phyloP scores from a whole-genome alignment of 164 flowering plant species.

The Berberis vulgaris region DNA sequence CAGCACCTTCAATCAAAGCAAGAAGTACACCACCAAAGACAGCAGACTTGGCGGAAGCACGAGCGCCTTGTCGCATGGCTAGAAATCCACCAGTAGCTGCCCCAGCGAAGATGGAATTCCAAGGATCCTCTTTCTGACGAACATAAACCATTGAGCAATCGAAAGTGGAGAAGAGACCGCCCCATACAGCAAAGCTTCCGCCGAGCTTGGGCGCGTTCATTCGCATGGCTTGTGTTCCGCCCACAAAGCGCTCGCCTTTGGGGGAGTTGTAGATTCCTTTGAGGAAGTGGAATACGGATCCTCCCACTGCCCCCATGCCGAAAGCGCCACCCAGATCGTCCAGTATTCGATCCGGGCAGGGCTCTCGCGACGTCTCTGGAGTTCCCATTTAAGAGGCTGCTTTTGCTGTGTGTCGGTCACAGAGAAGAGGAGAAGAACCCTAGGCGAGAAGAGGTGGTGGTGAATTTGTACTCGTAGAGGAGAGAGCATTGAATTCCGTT shows the following conservation, averaged over 20 bases:
- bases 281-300: constrained; percentile 74
- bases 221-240: constrained; percentile 64
- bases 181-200: constrained; percentile 92
- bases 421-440: no score
- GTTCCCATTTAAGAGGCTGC: no score
- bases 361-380: constrained; percentile 71
- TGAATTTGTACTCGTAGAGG: no score
- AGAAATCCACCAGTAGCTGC: constrained; percentile 92
- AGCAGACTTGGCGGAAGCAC: constrained; percentile 55
- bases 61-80: constrained; percentile 62
- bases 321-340: constrained; percentile 88
- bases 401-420: no score
- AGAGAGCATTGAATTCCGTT: no score
- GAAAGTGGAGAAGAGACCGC: constrained; percentile 73
- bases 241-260: constrained; percentile 42
- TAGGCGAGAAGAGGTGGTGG: no score
- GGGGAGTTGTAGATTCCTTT: constrained; percentile 70
- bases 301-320: constrained; percentile 84
- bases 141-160: constrained; percentile 77
- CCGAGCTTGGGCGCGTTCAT: constrained; percentile 84
- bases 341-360: constrained; percentile 86
- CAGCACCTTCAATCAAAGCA: constrained; percentile 78
- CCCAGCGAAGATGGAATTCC: constrained; percentile 85
- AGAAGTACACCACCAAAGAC: constrained; percentile 59
- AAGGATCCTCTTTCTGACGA: constrained; percentile 87